Conservation (phyloP, 2,329 filamentous ascomycete genomes). For the Curvularia eragrostidis region DNA sequence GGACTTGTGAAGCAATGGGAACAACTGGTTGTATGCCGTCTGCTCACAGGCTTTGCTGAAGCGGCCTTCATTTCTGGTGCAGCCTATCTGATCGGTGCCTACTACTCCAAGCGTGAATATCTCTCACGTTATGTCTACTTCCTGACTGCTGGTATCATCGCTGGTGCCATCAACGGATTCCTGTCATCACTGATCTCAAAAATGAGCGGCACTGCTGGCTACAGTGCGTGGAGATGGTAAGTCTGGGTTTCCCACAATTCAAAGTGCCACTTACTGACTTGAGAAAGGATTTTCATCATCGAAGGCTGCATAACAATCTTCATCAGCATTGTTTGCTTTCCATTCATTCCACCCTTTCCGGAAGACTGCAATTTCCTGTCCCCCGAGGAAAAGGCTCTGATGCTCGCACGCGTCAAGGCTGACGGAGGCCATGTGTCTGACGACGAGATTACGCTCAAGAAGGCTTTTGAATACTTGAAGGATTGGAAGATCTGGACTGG, state of each 20-base stretch:
- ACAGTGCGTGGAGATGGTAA: slow-evolving; percentile 40
- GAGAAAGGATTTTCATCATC: slow-evolving; percentile 64
- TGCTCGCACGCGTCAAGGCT: slow-evolving; percentile 58
- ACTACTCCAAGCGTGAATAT: slow-evolving; percentile 61
- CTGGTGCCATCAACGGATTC: slow-evolving; percentile 64
- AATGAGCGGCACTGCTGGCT: slow-evolving; percentile 37
- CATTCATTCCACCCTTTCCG: slow-evolving; percentile 60
- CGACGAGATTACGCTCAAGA: slow-evolving; percentile 55
- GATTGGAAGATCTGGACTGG: slow-evolving; percentile 65
- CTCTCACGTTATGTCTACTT: slow-evolving; percentile 61
- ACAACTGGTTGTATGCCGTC: slow-evolving; percentile 38
- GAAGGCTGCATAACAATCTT: slow-evolving; percentile 62
- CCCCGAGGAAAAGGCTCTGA: slow-evolving; percentile 59
- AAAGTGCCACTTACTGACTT: background rate
- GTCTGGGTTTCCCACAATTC: slow-evolving; percentile 3
- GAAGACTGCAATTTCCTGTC: slow-evolving; percentile 58
- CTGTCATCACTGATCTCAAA: slow-evolving; percentile 54
- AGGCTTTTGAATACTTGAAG: slow-evolving; percentile 51
- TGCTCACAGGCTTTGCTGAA: slow-evolving; percentile 43
- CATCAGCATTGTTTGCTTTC: slow-evolving; percentile 55
- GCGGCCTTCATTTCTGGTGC: slow-evolving; percentile 39
- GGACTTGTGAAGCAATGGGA: slow-evolving; percentile 38
- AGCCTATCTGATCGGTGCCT: slow-evolving; percentile 42
- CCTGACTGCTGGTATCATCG: slow-evolving; percentile 60
- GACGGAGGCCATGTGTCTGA: slow-evolving; percentile 57